Evolutionary conservation across 2,329 filamentous ascomycete genomes (phyloP).

Genomic region (Diaporthe batatas): DNA sequence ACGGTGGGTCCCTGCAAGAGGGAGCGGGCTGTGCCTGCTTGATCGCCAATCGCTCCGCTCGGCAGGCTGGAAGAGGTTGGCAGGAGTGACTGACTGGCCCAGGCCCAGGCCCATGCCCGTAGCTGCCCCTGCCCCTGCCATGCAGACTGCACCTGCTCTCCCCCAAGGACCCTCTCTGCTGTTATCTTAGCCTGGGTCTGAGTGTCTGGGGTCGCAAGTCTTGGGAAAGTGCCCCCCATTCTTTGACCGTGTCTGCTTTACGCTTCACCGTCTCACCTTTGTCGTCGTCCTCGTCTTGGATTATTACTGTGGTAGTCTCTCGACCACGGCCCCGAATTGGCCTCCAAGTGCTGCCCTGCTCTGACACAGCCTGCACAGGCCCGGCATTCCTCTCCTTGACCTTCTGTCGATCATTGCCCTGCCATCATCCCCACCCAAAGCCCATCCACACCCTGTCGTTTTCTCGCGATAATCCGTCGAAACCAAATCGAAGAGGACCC

Average conservation of each 20-base stretch:
- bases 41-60: conserved; percentile 27
- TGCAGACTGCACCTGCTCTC: neutral
- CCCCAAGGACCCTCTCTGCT: neutral
- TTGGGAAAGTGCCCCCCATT: neutral
- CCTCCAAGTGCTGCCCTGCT: neutral
- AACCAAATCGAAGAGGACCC: neutral
- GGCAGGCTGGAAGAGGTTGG: neutral
- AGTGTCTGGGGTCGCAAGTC: neutral
- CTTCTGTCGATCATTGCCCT: conserved; percentile 34
- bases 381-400: conserved; percentile 37
- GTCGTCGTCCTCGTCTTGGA: neutral
- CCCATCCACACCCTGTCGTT: conserved; percentile 28
- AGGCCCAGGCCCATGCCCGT: neutral
- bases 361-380: conserved; percentile 9
- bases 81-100: neutral
- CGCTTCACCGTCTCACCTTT: neutral
- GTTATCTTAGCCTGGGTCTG: no score
- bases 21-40: conserved; percentile 29
- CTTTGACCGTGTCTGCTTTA: conserved; percentile 13
- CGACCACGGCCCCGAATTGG: neutral
- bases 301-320: neutral
- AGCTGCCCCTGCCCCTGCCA: neutral
- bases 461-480: neutral
- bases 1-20: neutral
- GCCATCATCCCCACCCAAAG: neutral